Conservation (phyloP, 164 flowering plant genomes). For the Dillenia turbinata region DNA sequence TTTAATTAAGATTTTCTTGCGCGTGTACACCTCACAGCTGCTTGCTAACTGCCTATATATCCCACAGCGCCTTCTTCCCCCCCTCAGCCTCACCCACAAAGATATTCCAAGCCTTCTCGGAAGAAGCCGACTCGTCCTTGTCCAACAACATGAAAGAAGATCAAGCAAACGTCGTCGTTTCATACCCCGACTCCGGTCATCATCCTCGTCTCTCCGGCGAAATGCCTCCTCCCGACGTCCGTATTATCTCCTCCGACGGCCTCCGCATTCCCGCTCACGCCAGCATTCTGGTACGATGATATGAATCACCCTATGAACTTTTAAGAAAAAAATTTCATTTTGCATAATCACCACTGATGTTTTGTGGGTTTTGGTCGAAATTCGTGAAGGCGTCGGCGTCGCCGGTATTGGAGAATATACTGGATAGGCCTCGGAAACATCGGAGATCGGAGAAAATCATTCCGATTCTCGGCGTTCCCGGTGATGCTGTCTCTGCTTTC, state of each 20-base stretch:
- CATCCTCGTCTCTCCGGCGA: conserved; percentile 3
- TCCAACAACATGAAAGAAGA: too few relatives aligned
- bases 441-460: conserved; percentile 39
- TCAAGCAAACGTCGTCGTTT: too few relatives aligned
- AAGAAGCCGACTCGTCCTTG: too few relatives aligned
- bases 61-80: too few relatives aligned
- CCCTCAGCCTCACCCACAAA: too few relatives aligned
- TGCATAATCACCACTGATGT: background rate
- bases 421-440: conserved; percentile 49
- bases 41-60: too few relatives aligned
- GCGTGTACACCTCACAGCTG: too few relatives aligned
- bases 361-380: conserved; percentile 1
- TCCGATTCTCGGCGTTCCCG: conserved; percentile 76
- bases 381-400: conserved; percentile 57
- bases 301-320: background rate
- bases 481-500: conserved; percentile 63
- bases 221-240: conserved; percentile 38
- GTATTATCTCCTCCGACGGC: conserved; percentile 63
- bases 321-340: too few relatives aligned
- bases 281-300: conserved; percentile 48
- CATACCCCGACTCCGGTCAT: too few relatives aligned
- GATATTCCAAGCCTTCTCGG: too few relatives aligned
- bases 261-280: conserved; percentile 66
- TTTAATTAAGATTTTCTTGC: too few relatives aligned
- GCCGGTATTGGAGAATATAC: conserved; percentile 59